A percentile compares a stretch with the other conserved stretches of the same genome.
Evolutionary conservation across 2,329 filamentous ascomycete genomes (phyloP).

Genomic region (Cadophora sp.): DNA sequence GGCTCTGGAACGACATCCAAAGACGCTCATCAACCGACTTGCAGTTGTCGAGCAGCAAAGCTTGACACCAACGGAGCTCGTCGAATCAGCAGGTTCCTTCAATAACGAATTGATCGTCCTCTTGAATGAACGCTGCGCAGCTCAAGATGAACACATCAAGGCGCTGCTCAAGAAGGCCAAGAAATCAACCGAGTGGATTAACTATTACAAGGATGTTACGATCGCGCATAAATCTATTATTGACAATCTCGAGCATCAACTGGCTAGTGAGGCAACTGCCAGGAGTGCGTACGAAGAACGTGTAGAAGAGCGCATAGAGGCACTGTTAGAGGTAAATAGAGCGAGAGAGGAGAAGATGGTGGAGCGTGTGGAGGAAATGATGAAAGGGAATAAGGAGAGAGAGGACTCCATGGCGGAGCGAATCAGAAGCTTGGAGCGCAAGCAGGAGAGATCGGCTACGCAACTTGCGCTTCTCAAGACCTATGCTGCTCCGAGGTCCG

Average conservation of each 20-base stretch:
- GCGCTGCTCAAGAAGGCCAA: background rate
- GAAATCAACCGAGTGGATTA: conserved; percentile 5
- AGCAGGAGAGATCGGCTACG: background rate
- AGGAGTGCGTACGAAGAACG: background rate
- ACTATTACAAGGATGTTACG: background rate
- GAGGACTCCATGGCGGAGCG: background rate
- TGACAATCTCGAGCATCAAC: background rate
- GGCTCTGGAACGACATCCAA: background rate
- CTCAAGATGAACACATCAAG: conserved; percentile 4
- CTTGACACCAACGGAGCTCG: background rate
- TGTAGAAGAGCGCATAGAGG: background rate
- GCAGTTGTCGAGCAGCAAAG: background rate
- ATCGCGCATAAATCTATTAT: background rate
- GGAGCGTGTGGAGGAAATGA: background rate
- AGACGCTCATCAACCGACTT: background rate
- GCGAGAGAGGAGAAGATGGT: background rate
- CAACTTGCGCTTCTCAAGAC: background rate
- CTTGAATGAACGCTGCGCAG: background rate
- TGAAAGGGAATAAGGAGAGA: background rate
- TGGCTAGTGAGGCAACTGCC: background rate
- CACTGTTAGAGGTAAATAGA: background rate
- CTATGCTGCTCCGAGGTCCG: background rate
- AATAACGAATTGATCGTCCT: background rate
- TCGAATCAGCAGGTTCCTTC: background rate
- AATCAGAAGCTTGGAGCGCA: background rate